phyloP scores from a whole-genome alignment of 352 stramenopile genomes.

The Globisporangium polare region DNA sequence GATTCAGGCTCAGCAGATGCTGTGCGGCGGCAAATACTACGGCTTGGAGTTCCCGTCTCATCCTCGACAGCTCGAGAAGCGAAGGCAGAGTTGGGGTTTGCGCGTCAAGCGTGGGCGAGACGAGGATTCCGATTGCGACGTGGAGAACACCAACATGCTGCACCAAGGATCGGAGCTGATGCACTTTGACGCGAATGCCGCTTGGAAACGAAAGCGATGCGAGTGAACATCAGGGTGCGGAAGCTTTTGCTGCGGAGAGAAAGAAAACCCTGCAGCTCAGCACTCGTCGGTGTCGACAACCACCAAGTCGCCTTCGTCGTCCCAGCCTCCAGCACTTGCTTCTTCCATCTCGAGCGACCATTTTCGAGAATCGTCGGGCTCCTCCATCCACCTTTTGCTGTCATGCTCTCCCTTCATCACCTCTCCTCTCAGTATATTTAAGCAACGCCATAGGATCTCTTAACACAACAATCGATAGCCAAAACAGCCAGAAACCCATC shows the following conservation, averaged over 20 bases:
- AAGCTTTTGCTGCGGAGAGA: background rate
- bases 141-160: conserved; percentile 24
- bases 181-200: conserved; percentile 39
- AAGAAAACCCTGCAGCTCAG: background rate
- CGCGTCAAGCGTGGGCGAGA: conserved; percentile 52
- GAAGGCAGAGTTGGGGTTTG: conserved; percentile 39
- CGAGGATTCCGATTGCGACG: conserved; percentile 32
- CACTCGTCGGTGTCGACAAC: background rate
- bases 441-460: conserved; percentile 5
- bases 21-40: conserved; percentile 58
- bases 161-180: conserved; percentile 14
- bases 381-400: background rate
- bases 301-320: background rate
- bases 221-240: conserved; percentile 27
- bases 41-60: conserved; percentile 60
- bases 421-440: conserved; percentile 36
- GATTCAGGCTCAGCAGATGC: conserved; percentile 45
- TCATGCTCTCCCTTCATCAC: conserved; percentile 4
- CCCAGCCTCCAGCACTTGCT: background rate
- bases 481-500: background rate
- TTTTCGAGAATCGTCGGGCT: background rate
- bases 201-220: conserved; percentile 64
- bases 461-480: background rate
- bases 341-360: background rate
- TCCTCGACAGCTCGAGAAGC: conserved; percentile 52